phyloP scores from a whole-genome alignment of 2,329 filamentous ascomycete genomes.

The Elsinoe arachidis region DNA sequence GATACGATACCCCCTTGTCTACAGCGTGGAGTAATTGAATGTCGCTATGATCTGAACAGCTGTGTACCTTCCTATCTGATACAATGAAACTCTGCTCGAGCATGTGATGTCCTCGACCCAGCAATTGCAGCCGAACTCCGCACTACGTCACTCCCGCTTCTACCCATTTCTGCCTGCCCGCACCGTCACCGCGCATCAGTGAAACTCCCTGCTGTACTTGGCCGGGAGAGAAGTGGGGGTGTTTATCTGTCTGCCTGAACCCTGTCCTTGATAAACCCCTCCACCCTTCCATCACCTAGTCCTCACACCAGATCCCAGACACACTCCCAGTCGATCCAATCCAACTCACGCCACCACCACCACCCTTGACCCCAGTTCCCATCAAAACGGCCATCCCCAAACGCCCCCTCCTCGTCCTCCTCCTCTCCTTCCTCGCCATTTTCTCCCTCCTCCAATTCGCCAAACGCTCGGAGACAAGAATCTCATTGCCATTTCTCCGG shows the following conservation, averaged over 20 bases:
- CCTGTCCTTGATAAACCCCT: background rate
- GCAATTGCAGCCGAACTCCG: background rate
- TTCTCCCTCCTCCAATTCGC: conserved; percentile 5
- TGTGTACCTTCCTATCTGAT: too few species aligned
- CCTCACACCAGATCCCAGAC: background rate
- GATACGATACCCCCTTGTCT: conserved; percentile 7
- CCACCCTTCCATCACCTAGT: background rate
- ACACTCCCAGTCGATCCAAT: too few species aligned
- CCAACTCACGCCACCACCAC: background rate
- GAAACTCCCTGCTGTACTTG: too few species aligned
- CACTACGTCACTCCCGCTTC: background rate
- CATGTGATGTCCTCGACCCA: too few species aligned
- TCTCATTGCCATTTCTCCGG: background rate
- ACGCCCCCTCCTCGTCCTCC: background rate
- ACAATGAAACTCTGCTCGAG: too few species aligned
- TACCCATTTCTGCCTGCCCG: background rate
- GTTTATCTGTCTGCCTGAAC: conserved; percentile 9
- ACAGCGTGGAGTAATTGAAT: background rate
- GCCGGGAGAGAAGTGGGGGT: background rate
- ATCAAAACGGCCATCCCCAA: background rate
- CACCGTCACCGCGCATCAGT: background rate
- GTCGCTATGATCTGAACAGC: background rate
- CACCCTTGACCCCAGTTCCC: background rate
- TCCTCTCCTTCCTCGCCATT: conserved; percentile 1
- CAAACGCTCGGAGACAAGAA: background rate